phyloP scores from a whole-genome alignment of 257 asterid species.

The Capsicum pubescens region DNA sequence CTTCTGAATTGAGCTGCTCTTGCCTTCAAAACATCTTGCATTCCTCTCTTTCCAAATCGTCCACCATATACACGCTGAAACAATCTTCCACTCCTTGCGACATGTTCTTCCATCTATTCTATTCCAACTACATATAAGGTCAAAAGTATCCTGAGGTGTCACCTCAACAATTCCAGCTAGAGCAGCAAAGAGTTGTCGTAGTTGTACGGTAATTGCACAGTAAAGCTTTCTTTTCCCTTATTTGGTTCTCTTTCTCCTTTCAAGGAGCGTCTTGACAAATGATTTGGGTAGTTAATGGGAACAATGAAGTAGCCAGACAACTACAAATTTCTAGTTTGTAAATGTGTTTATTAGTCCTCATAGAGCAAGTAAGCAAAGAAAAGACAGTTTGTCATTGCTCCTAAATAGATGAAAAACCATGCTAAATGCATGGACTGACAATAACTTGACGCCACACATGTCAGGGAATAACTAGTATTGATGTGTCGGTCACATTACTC shows the following conservation, averaged over 20 bases:
- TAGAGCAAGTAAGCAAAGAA: neutral
- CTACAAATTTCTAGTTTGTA: neutral
- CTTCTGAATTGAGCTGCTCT: neutral
- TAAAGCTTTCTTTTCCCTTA: neutral
- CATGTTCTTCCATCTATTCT: neutral
- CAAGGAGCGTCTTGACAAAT: neutral
- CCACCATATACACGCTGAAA: neutral
- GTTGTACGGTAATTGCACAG: neutral
- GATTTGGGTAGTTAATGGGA: neutral
- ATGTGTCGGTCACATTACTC: neutral
- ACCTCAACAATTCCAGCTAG: neutral
- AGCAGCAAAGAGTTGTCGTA: neutral
- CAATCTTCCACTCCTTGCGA: neutral
- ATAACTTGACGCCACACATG: neutral
- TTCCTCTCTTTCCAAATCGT: neutral
- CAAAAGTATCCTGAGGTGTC: neutral
- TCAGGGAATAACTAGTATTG: neutral
- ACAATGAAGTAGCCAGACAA: neutral
- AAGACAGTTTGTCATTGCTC: slow-evolving; percentile 7
- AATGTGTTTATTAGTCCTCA: neutral
- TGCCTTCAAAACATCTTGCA: neutral
- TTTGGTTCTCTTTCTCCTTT: slow-evolving; percentile 13
- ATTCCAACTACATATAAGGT: neutral
- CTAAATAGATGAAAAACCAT: neutral
- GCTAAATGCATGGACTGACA: neutral